Conservation (phyloP, 306 rosid species). For the Mucuna pruriens region DNA sequence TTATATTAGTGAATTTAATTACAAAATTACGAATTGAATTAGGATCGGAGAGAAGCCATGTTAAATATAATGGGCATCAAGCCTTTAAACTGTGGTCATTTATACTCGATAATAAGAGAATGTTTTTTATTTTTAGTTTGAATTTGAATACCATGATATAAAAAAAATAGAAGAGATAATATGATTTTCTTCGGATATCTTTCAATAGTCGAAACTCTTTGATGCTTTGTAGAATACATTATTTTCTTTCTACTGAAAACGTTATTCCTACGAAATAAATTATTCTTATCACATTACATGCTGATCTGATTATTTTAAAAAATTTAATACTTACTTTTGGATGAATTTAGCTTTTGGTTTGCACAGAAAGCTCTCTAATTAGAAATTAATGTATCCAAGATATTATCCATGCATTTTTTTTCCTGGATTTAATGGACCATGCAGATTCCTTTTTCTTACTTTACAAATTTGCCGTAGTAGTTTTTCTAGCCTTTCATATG, state of each 20-base stretch:
- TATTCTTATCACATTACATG: neutral
- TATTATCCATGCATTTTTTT: neutral
- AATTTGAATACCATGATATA: neutral
- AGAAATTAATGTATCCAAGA: neutral
- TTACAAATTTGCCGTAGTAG: neutral
- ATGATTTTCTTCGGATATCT: neutral
- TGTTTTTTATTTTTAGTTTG: neutral
- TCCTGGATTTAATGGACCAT: neutral
- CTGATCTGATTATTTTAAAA: neutral
- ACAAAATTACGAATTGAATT: no score
- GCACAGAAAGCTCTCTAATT: neutral
- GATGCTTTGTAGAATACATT: neutral
- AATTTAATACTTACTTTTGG: neutral
- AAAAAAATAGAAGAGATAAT: neutral
- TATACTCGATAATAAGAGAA: neutral
- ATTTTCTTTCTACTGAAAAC: neutral
- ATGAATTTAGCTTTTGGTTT: neutral
- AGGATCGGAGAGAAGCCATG: no score
- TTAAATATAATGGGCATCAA: no score
- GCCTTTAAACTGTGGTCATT: no score
- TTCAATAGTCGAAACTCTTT: neutral
- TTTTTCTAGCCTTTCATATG: neutral
- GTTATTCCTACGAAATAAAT: neutral
- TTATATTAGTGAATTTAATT: no score
- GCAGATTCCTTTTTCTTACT: neutral